Evolutionary conservation across 1,284 basidiomycete genomes (phyloP).

Genomic region (Cutaneotrichosporon sp.): DNA sequence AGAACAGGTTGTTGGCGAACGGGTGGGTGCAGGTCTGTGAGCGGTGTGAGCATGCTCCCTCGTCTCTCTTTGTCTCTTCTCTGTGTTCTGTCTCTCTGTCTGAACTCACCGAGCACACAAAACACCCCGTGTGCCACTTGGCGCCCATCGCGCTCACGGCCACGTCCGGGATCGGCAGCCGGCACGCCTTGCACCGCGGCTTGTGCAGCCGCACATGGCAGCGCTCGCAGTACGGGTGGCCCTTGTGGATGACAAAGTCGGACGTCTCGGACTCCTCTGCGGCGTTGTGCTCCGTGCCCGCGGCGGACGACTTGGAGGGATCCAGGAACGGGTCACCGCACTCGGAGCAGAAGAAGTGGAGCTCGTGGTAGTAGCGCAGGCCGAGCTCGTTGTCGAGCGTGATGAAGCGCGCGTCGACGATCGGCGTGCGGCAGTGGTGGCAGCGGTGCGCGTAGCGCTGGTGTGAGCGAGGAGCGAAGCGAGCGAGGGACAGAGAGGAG

Average conservation of each 20-base stretch:
- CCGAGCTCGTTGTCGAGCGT: constrained; percentile 81
- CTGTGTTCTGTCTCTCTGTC: too few species aligned
- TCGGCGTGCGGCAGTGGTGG: constrained; percentile 92
- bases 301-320: constrained; percentile 56
- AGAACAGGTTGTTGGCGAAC: constrained; percentile 82
- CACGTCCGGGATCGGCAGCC: constrained; percentile 76
- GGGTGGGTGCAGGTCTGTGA: constrained; percentile 78
- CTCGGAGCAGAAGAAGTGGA: constrained; percentile 98
- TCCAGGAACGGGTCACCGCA: constrained; percentile 96
- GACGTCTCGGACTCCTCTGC: constrained; percentile 65
- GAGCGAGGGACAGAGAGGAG: too few species aligned
- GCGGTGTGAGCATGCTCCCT: too few species aligned
- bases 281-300: constrained; percentile 58
- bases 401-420: constrained; percentile 93
- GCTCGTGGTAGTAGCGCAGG: constrained; percentile 79
- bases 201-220: constrained; percentile 87
- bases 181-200: constrained; percentile 87
- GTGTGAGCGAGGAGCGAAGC: background rate
- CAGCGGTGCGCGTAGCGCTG: constrained; percentile 91
- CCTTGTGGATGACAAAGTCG: constrained; percentile 87
- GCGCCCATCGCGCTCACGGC: constrained; percentile 86
- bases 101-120: constrained; percentile 78
- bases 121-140: constrained; percentile 92
- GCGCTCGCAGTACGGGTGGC: constrained; percentile 91
- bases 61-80: too few species aligned